Base-by-base conservation (phyloP, 2,329 filamentous ascomycete species). In the Juglanconis juglandina region DNA sequence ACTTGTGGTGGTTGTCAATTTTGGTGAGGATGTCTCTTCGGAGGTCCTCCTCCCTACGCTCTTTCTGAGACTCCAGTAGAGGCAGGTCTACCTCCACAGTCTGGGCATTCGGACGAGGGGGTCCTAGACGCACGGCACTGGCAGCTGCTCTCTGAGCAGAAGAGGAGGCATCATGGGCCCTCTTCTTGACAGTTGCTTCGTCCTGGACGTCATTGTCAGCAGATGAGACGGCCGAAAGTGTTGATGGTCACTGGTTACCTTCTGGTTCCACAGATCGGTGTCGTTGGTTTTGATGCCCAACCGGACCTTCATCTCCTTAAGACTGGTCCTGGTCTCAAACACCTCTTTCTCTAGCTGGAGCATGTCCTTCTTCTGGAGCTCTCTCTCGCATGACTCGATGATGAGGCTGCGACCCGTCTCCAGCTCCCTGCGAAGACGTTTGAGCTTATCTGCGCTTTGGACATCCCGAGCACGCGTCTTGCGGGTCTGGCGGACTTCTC, bases 381-480 rank as follows among this genome's bases (percentile, higher is more conserved):
- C 95, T 68, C 95, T 89, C 66, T 91, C 86, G 66, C 88, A 87
- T 55, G 96, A 87, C 71, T 92, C 80, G 46, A 88, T 79, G 67
- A 97, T 85, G 63, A 98, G 80, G 68, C 91, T 85, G 53, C 93
- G 88, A 61, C 90, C 92, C 68, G 95, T 89, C 75, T 98, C 95
- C 44, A 98, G 81, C 78, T 99, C 94, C 68, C 89, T 89, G 58
- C 95, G 88, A 70, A 99, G 79, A 72, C 91, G 91, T 79, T 95
- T 95, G 67, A 99, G 83, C 75, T 96, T 97, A 72, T 99, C 95
- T 58, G 90, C 91, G 68, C 94, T 92, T 75, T 96, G 94, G 41
- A 91, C 91, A 78, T 99, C 95, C 70, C 95, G 87, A 67, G 91
- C 92, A 70, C 95, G 86, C 42, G 95, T 99, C 78, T 98, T 99